These are phyloP conservation scores for Magnolia officinalis DNA, from an alignment of 164 flowering plant genomes.

Conservation along the genomic window DNA sequence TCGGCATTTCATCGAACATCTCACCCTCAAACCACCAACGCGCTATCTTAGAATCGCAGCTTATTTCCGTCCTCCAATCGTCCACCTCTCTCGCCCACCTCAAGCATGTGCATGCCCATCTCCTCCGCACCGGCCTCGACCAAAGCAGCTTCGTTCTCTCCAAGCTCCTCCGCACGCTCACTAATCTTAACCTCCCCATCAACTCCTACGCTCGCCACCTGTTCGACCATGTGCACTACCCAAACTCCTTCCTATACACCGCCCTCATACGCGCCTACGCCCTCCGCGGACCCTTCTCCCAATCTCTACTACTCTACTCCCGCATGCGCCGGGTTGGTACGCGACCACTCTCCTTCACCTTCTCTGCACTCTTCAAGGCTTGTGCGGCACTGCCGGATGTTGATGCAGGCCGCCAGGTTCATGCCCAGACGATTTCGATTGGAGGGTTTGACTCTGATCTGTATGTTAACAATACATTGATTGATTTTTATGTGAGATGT, in stretches of 20 bases:
- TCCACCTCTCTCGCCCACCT: conserved; percentile 14
- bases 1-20: conserved; percentile 8
- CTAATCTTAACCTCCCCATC: conserved; percentile 13
- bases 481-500: conserved; percentile 26
- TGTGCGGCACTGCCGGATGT: conserved; percentile 9
- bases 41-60: conserved; percentile 11
- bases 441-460: conserved; percentile 30
- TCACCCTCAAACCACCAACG: background rate
- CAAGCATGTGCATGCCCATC: conserved; percentile 24
- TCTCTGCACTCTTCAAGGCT: conserved; percentile 30
- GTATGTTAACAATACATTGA: conserved; percentile 23
- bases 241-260: conserved; percentile 27
- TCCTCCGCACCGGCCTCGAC: conserved; percentile 24
- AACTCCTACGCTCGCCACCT: conserved; percentile 18
- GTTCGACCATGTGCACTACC: conserved; percentile 21
- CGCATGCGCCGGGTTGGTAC: conserved; percentile 14
- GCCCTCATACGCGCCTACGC: conserved; percentile 28
- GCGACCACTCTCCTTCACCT: conserved; percentile 27
- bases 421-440: conserved; percentile 18
- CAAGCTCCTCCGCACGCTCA: conserved; percentile 25
- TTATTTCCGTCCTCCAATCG: conserved; percentile 14
- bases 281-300: conserved; percentile 8
- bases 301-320: conserved; percentile 15
- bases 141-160: conserved; percentile 24
- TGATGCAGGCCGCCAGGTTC: conserved; percentile 21